phyloP scores from a whole-genome alignment of 2,329 filamentous ascomycete genomes.

The Fusarium avenaceum region DNA sequence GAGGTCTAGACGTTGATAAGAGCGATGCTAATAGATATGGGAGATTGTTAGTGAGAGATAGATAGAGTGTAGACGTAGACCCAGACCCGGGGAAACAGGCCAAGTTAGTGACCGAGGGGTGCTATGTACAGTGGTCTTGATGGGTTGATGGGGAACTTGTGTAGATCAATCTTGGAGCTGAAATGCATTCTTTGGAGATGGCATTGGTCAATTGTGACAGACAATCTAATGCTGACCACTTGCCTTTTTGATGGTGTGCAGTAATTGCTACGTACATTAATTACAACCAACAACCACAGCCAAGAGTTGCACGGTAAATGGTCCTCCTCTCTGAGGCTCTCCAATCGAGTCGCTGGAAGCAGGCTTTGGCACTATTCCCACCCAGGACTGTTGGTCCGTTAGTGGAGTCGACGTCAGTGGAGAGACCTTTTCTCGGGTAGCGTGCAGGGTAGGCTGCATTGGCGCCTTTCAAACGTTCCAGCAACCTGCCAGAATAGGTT shows the following conservation, averaged over 20 bases:
- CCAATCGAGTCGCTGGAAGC: no score
- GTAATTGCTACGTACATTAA: no score
- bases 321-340: no score
- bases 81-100: neutral
- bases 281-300: neutral
- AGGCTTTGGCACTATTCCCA: slow-evolving; percentile 7
- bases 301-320: no score
- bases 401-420: slow-evolving; percentile 35
- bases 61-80: no score
- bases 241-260: no score
- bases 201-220: slow-evolving; percentile 14
- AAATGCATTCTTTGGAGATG: neutral
- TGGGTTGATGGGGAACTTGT: no score
- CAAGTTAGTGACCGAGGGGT: slow-evolving; percentile 11
- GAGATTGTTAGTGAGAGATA: neutral
- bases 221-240: no score
- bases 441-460: slow-evolving; percentile 26
- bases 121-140: no score
- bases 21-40: neutral
- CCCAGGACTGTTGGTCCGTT: slow-evolving; percentile 20
- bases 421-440: slow-evolving; percentile 14
- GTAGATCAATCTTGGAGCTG: no score
- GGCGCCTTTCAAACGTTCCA: slow-evolving; percentile 45
- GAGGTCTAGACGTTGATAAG: slow-evolving; percentile 18
- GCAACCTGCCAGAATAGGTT: slow-evolving; percentile 48